Evolutionary conservation across 208 protist genomes (phyloP), one percentile per base, ranked within the genome.

Genomic region (Acanthamoeba healyi): DNA sequence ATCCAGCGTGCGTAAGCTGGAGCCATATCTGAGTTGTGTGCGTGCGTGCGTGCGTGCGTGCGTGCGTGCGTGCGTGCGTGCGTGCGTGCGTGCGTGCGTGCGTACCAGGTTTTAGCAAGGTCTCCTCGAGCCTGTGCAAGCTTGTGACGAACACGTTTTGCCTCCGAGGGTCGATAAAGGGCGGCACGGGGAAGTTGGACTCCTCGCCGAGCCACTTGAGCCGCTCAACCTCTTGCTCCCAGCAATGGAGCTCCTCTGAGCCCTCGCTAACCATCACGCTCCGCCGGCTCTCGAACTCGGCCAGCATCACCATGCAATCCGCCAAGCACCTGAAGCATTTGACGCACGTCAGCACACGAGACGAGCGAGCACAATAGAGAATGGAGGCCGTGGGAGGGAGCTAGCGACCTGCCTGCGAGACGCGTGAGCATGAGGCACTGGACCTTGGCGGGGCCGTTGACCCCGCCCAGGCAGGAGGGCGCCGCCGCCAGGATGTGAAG

Each of bases 191-290:
- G 70, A 29, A 46, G 38, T 19, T 32, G 22, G 70, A 42, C 34
- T 79, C 70, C 38, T 79, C 70, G 36, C 3, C 70, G 12, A 79
- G 70, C 70, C 70, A 79, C 70, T 44, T 38, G 36, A 38, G 36
- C 36, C 70, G 70, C 70, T 79, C 70, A 2, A 79, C 46, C 70
- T 79, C 70, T 10, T 36, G 70, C 70, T 79, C 36, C 70, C 70
- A 79, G 19, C 19, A 1, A 32, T 38, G 42, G 17, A 79, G 70
- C 38, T 46, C 70, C 29, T 79, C 70, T 0, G 36, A 38, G 38
- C 38, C 38, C 38, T 38, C 36, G 70, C 2, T 6, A 0, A 15
- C 70, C 70, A 72, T 42, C 12, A 24, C 10, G 2, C 10, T 32
- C 63, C 46, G 42, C 36, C 19, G 70, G 70, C 7, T 46, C 19